Base-by-base conservation (phyloP, 768 basidiomycete genomes). In the Rhodotorula toruloides region DNA sequence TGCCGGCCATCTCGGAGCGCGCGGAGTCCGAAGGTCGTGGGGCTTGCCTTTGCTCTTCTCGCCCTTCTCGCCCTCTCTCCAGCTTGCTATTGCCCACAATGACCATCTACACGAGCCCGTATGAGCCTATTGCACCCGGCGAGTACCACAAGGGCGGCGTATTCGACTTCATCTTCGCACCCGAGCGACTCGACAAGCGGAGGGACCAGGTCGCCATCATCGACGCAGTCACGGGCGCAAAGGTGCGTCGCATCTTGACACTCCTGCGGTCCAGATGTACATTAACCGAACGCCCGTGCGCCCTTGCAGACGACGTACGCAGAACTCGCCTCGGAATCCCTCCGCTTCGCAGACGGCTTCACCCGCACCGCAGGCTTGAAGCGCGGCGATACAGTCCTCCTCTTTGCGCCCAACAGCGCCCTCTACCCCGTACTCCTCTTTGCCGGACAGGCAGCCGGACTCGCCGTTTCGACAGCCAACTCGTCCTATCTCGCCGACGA, bases 381-480 rank as follows among this genome's bases (percentile, higher is more conserved):
- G 19, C 64, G 57, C 11, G 43, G 61, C 37, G 37, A 62, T 25
- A 55, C 56, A 0, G n/a, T 71, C 49, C 61, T 67, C 54, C 1
- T 71, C 31, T 67, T 64, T 46, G 21, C 42, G 12, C 71, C 73
- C n/a, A 74, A 74, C 63, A 46, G 46, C 13, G 13, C 49, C 36
- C 60, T 63, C 17, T 74, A 72, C 61, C 56, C 61, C 16, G 50
- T 50, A 32, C 53, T 72, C 49, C 32, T 71, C 37, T 56, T 73
- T 25, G 77, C 65, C 11, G 67, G 70, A 27, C 74, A 76, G 44
- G 86, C 88, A 0, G 87, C 86, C 0, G 88, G 87, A 7, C 74
- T 89, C 22, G 78, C 83, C 49, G 82, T 83, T 58, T 88, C 89
- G 0, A 83, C 88, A 21, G 87, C 87, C 22, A 92, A 90, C 75